These are phyloP conservation scores for Candida nanaspora DNA, from an alignment of 805 yeast genomes.

Conservation along the genomic window DNA sequence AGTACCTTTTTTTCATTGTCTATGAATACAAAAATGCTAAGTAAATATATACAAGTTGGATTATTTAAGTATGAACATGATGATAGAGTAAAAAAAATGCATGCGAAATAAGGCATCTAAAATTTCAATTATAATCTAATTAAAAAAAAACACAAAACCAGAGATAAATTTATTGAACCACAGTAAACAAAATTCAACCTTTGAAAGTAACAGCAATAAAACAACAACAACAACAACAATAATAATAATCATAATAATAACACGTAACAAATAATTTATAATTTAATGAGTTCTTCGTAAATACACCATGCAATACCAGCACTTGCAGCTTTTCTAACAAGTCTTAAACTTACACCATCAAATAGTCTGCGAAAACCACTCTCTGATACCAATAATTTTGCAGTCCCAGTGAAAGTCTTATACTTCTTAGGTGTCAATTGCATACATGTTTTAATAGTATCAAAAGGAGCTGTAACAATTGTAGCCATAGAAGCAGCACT, in stretches of 20 bases:
- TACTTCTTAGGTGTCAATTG: constrained; percentile 57
- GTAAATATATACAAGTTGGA: too few species aligned
- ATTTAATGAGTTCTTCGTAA: constrained; percentile 76
- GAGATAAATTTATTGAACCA: too few species aligned
- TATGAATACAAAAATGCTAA: neutral
- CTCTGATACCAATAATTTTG: constrained; percentile 28
- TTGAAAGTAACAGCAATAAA: too few species aligned
- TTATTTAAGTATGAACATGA: too few species aligned
- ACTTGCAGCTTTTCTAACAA: constrained; percentile 79
- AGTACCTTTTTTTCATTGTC: neutral
- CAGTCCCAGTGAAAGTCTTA: constrained; percentile 34
- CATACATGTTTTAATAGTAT: constrained; percentile 86
- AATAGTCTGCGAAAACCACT: constrained; percentile 56
- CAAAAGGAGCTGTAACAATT: constrained; percentile 88
- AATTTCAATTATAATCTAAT: too few species aligned
- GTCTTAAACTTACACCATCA: constrained; percentile 75
- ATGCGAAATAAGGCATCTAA: too few species aligned
- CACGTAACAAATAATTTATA: too few species aligned
- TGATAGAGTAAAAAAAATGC: too few species aligned
- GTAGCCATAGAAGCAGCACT: constrained; percentile 76
- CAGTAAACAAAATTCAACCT: too few species aligned
- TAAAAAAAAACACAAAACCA: too few species aligned
- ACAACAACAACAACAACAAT: neutral
- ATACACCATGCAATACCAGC: constrained; percentile 98
- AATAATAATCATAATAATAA: neutral